Percentiles rank a stretch among this genome's conserved stretches.
Evolutionary conservation across 148 eudicot genomes (phyloP).

Genomic region (Tetragonia tetragonoides): DNA sequence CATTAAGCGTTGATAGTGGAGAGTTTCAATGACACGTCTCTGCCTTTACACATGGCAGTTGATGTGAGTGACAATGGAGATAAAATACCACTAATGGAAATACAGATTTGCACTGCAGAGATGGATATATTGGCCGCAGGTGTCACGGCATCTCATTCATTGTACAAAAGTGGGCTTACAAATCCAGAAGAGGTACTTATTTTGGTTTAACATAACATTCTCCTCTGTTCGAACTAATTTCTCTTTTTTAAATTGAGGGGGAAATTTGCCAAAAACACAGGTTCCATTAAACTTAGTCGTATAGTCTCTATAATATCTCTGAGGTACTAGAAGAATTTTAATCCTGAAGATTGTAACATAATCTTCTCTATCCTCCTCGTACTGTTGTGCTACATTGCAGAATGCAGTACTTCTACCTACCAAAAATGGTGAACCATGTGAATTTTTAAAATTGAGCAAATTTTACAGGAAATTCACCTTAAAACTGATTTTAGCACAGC

Average conservation of each 20-base stretch:
- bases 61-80: slow-evolving; percentile 66
- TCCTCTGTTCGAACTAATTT: not conserved
- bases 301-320: not conserved
- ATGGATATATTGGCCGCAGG: slow-evolving; percentile 81
- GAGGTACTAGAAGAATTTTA: not conserved
- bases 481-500: too few relatives aligned
- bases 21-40: too few relatives aligned
- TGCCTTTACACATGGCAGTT: slow-evolving; percentile 78
- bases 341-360: too few relatives aligned
- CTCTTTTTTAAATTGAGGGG: not conserved
- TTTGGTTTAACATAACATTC: not conserved
- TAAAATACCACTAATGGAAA: slow-evolving; percentile 77
- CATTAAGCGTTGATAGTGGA: too few relatives aligned
- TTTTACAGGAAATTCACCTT: too few relatives aligned
- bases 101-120: slow-evolving; percentile 80
- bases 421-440: too few relatives aligned
- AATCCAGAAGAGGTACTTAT: slow-evolving; percentile 81
- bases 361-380: too few relatives aligned
- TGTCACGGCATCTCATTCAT: slow-evolving; percentile 87
- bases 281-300: not conserved
- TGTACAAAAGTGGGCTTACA: slow-evolving; percentile 94
- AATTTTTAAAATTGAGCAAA: too few relatives aligned
- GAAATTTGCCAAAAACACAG: not conserved
- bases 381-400: too few relatives aligned
- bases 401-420: too few relatives aligned